These are phyloP conservation scores for Hibiscus trionum DNA, from an alignment of 345 rosid species.

Conservation along the genomic window DNA sequence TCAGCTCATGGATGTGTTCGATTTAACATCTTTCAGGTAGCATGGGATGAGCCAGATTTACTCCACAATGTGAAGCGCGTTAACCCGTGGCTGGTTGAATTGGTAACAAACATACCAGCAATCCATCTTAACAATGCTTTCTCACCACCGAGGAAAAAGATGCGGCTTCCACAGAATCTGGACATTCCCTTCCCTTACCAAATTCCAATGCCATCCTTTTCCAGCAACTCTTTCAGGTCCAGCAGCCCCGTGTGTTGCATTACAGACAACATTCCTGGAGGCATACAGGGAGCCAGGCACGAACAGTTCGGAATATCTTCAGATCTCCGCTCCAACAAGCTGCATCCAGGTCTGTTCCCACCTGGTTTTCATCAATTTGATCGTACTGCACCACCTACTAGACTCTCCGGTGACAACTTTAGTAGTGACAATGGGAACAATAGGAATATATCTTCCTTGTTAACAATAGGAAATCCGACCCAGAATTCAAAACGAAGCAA, in stretches of 20 bases:
- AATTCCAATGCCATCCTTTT: slow-evolving; percentile 53
- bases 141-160: slow-evolving; percentile 85
- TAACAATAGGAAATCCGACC: slow-evolving; percentile 53
- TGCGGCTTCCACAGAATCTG: slow-evolving; percentile 50
- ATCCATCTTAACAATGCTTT: slow-evolving; percentile 53
- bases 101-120: slow-evolving; percentile 71
- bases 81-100: slow-evolving; percentile 89
- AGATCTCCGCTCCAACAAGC: slow-evolving; percentile 56
- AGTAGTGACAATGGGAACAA: slow-evolving; percentile 20
- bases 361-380: slow-evolving; percentile 36
- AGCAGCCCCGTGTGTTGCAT: slow-evolving; percentile 61
- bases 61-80: slow-evolving; percentile 93
- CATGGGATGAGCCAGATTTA: slow-evolving; percentile 98
- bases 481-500: slow-evolving; percentile 29
- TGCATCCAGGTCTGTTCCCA: slow-evolving; percentile 43
- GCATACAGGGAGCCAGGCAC: slow-evolving; percentile 99
- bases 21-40: slow-evolving; percentile 46
- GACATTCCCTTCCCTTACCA: slow-evolving; percentile 51
- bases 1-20: not conserved
- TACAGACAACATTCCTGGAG: slow-evolving; percentile 77
- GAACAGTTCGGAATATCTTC: slow-evolving; percentile 69
- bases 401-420: slow-evolving; percentile 23
- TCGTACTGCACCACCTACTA: slow-evolving; percentile 27
- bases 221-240: slow-evolving; percentile 46
- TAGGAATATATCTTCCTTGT: slow-evolving; percentile 46